These are phyloP conservation scores for Rickenella mellea DNA, from an alignment of 768 basidiomycete species.

Conservation along the genomic window DNA sequence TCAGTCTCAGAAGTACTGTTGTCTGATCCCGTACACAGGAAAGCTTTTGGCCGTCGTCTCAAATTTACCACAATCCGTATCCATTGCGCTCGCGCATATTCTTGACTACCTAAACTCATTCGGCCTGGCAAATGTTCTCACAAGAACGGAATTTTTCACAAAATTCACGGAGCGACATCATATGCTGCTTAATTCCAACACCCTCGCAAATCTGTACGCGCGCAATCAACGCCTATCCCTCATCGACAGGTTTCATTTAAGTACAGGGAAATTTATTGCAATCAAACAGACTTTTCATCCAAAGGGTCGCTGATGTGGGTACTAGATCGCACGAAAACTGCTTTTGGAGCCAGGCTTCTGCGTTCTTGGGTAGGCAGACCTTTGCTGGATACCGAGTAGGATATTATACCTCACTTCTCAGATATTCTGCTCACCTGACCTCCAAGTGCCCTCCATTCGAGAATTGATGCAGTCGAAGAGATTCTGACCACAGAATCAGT, in stretches of 20 bases:
- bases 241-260: conserved; percentile 1
- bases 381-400: conserved; percentile 60
- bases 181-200: conserved; percentile 87
- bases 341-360: conserved; percentile 79
- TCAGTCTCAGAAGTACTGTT: conserved; percentile 3
- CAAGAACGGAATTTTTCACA: conserved; percentile 69
- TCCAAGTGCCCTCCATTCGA: conserved; percentile 57
- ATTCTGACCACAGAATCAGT: conserved; percentile 28
- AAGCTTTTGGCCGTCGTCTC: conserved; percentile 51
- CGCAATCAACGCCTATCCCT: neutral
- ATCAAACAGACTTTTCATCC: conserved; percentile 70
- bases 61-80: conserved; percentile 60
- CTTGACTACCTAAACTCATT: conserved; percentile 66
- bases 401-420: conserved; percentile 3
- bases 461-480: conserved; percentile 81
- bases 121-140: conserved; percentile 67
- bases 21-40: conserved; percentile 26
- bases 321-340: conserved; percentile 79
- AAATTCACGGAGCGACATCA: conserved; percentile 68
- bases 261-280: conserved; percentile 77
- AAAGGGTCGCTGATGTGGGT: conserved; percentile 78
- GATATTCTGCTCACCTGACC: neutral
- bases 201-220: conserved; percentile 64
- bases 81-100: conserved; percentile 64
- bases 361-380: conserved; percentile 84